phyloP scores from a whole-genome alignment of 805 yeast genomes.

The Jamesozyma gamospora region DNA sequence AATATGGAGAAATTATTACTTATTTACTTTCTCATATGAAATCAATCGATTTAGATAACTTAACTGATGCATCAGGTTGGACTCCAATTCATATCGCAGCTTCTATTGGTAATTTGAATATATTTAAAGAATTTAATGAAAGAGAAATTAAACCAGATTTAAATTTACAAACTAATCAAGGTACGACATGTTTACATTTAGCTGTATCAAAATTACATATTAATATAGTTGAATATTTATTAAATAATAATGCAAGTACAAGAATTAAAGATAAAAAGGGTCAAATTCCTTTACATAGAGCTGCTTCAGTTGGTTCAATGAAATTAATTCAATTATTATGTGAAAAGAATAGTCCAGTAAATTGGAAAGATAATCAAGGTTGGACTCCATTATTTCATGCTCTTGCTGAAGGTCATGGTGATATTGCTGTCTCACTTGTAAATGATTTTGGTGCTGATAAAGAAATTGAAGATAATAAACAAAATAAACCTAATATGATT shows the following conservation, averaged over 20 bases:
- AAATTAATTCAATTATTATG: conserved; percentile 47
- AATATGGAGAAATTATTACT: conserved; percentile 40
- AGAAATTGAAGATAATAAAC: conserved; percentile 38
- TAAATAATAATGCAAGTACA: conserved; percentile 51
- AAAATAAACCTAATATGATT: conserved; percentile 44
- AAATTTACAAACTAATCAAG: conserved; percentile 50
- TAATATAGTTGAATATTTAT: conserved; percentile 43
- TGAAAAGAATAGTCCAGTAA: conserved; percentile 48
- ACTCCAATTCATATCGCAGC: conserved; percentile 78
- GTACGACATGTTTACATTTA: conserved; percentile 65
- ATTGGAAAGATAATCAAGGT: conserved; percentile 58
- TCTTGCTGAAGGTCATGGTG: conserved; percentile 80
- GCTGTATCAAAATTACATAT: conserved; percentile 63
- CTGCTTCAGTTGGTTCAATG: conserved; percentile 65
- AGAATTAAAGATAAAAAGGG: conserved; percentile 58
- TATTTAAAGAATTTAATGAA: conserved; percentile 41
- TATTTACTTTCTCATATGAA: conserved; percentile 31
- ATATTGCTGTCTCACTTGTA: conserved; percentile 53
- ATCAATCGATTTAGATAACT: conserved; percentile 53
- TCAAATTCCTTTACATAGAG: conserved; percentile 67
- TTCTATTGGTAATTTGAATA: conserved; percentile 53
- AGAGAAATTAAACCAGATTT: conserved; percentile 49
- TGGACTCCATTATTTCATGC: conserved; percentile 91
- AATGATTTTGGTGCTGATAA: conserved; percentile 56
- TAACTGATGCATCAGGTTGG: conserved; percentile 74